These are phyloP conservation scores for Puccinia polysora DNA, from an alignment of 1,284 basidiomycete species.

Conservation along the genomic window DNA sequence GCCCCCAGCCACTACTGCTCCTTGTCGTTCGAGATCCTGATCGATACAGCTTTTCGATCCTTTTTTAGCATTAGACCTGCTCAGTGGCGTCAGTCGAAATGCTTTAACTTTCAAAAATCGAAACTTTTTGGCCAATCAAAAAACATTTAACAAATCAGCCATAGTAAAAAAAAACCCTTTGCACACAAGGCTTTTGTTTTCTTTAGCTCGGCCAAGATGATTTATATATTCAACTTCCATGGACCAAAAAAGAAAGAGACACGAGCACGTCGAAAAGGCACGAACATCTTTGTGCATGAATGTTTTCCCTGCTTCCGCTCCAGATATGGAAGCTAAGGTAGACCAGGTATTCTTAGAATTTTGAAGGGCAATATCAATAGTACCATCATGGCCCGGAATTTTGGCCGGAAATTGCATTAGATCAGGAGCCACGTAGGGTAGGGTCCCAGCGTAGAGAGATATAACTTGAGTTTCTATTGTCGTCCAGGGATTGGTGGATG, in stretches of 20 bases:
- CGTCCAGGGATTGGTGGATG: constrained; percentile 2
- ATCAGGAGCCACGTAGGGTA: constrained; percentile 30
- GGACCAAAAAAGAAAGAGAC: too few relatives aligned
- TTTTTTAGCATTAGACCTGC: too few relatives aligned
- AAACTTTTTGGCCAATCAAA: neutral
- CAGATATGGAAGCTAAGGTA: constrained; percentile 10
- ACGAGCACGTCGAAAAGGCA: neutral
- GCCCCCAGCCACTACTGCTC: too few relatives aligned
- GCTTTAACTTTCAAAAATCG: constrained; percentile 35
- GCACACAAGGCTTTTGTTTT: neutral
- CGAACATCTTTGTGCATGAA: constrained; percentile 22
- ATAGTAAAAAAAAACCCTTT: neutral
- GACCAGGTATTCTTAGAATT: constrained; percentile 2
- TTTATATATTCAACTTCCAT: too few relatives aligned
- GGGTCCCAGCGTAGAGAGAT: constrained; percentile 33
- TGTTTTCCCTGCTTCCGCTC: constrained; percentile 13
- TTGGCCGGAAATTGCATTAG: constrained; percentile 33
- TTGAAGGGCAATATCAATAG: constrained; percentile 28
- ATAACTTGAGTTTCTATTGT: constrained; percentile 19
- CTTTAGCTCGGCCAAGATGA: too few relatives aligned
- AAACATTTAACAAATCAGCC: neutral
- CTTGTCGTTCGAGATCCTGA: too few relatives aligned
- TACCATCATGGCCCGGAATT: constrained; percentile 15
- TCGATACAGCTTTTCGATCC: too few relatives aligned
- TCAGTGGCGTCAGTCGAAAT: constrained; percentile 35